Percentiles rank a stretch among this genome's conserved stretches.
These are phyloP conservation scores for Hymenoscyphus fraxineus DNA, from an alignment of 2,329 filamentous ascomycete species.

Conservation along the genomic window DNA sequence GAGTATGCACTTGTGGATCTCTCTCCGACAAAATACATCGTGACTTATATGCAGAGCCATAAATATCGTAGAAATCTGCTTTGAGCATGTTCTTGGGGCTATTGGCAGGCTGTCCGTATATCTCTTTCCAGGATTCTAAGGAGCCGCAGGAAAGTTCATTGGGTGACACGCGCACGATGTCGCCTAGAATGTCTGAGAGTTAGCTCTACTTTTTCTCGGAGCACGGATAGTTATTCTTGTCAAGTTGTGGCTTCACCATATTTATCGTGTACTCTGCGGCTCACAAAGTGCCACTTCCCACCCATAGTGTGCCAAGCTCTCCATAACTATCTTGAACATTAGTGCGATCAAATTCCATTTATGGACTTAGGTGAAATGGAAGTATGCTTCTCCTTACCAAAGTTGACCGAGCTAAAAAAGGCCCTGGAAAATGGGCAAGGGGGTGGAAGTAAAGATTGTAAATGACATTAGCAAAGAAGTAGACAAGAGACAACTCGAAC, in stretches of 20 bases:
- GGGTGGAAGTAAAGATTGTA: slow-evolving; percentile 11
- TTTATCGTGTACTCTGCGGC: not conserved
- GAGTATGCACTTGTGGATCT: not conserved
- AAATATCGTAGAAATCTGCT: not conserved
- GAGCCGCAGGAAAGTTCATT: not conserved
- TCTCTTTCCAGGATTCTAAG: slow-evolving; percentile 20
- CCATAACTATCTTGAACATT: not conserved
- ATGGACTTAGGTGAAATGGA: not conserved
- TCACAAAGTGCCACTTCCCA: not conserved
- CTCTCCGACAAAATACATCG: not conserved
- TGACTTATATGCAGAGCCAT: not conserved
- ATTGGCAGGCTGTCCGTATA: slow-evolving; percentile 20
- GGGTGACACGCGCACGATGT: not conserved
- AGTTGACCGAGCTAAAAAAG: not conserved
- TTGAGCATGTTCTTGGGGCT: not conserved
- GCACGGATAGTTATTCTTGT: not conserved
- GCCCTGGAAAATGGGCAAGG: slow-evolving; percentile 1
- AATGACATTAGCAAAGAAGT: not conserved
- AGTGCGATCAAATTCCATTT: not conserved
- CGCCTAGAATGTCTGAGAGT: not conserved
- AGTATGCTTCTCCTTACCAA: not conserved
- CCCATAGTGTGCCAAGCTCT: not conserved
- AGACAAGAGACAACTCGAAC: not conserved
- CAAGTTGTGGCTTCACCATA: not conserved
- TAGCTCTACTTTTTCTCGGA: not conserved